Evolutionary conservation across 1,284 basidiomycete genomes (phyloP), one percentile per base, ranked within the genome.

Genomic region (Tilletia indica): DNA sequence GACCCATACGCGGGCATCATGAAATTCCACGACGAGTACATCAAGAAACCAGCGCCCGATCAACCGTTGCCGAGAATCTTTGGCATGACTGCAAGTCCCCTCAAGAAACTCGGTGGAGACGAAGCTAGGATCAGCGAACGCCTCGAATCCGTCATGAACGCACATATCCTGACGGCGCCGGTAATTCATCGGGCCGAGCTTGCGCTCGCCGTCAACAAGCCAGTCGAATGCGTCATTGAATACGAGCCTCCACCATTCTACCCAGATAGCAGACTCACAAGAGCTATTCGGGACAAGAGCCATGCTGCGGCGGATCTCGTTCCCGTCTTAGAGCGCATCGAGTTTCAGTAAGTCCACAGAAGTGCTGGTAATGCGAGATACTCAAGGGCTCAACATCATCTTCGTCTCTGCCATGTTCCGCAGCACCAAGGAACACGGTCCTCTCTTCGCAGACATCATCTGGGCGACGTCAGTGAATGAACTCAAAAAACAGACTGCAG

Each of bases 51-150:
- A n/a, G 36, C 34, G 34, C 12, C 5, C 68, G 74, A 16, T 70
- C 73, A 2, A 21, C 38, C 0, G 31, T 68, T 12, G 4, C 79
- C 79, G 11, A 76, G 78, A 67, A 77, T 81, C 69, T 76, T 81
- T 42, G 79, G 79, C 19, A 78, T 81, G 78, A 79, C 79, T 2
- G 79, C 79, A 0, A 77, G 76, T 51, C 79, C 79, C 8, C 72
- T 81, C 21, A 74, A 73, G 12, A 72, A 72, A 8, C 54, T 51
- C 25, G 67, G 49, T 0, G 71, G 64, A 19, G 63, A 58, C 21
- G 75, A 71, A 51, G 68, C 69, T 16, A 71, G 73, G 14, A 77
- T 77, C 0, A 58, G 70, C 2, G 49, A 54, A 4, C 72, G 75
- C 25, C 70, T 81, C 19, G 74, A 79, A 34, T 16, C 51, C 2